These are phyloP conservation scores for Leccinum incarnatum DNA, from an alignment of 768 basidiomycete genomes.

Conservation along the genomic window DNA sequence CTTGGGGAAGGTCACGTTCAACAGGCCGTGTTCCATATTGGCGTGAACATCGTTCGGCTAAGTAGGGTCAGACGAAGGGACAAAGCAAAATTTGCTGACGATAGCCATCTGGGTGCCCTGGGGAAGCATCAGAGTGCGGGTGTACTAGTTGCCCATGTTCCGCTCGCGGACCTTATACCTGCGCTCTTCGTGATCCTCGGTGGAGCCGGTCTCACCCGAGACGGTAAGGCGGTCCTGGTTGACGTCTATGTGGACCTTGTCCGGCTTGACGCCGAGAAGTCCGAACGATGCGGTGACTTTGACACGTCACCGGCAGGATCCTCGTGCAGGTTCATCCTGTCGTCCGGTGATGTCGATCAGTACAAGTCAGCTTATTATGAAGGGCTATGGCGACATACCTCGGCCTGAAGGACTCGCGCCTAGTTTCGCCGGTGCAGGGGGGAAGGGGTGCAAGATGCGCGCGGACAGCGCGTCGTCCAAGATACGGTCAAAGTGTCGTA, in stretches of 20 bases:
- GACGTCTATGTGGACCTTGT: conserved; percentile 51
- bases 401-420: conserved; percentile 25
- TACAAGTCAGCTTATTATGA: too few species aligned
- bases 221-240: conserved; percentile 48
- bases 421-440: conserved; percentile 8
- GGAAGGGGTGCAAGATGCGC: conserved; percentile 22
- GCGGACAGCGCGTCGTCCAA: conserved; percentile 38
- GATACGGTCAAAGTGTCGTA: conserved; percentile 46
- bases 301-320: too few species aligned
- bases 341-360: too few species aligned
- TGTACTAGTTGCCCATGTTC: conserved; percentile 43
- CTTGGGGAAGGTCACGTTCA: conserved; percentile 50
- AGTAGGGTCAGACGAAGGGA: not conserved
- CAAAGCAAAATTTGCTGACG: too few species aligned
- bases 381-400: too few species aligned
- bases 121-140: conserved; percentile 44
- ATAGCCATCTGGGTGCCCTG: conserved; percentile 42
- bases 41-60: conserved; percentile 39
- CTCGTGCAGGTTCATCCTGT: too few species aligned
- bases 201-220: conserved; percentile 44
- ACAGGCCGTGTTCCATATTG: conserved; percentile 35
- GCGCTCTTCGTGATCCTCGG: conserved; percentile 24
- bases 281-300: too few species aligned
- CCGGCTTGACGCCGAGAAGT: conserved; percentile 24
- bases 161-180: conserved; percentile 43